phyloP scores from a whole-genome alignment of 805 yeast genomes.

The Jamesozyma jinghongensis region DNA sequence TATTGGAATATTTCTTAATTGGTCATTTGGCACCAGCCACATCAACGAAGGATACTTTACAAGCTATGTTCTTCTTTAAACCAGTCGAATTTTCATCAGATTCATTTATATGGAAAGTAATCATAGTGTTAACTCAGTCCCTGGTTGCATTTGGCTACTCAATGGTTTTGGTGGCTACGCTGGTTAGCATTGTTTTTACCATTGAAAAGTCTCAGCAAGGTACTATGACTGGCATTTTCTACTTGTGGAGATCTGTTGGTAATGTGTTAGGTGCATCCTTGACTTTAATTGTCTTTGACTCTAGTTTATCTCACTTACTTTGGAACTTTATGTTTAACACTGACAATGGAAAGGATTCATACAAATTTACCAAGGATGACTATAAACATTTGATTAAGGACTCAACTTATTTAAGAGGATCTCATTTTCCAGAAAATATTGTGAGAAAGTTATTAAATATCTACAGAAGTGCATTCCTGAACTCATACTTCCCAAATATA shows the following conservation, averaged over 20 bases:
- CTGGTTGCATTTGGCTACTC: conserved; percentile 42
- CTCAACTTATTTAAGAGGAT: conserved; percentile 22
- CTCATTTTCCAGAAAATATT: conserved; percentile 14
- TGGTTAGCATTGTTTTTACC: conserved; percentile 42
- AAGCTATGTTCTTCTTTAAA: conserved; percentile 1
- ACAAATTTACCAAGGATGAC: conserved; percentile 15
- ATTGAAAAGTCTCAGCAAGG: conserved; percentile 40
- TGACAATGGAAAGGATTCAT: conserved; percentile 2
- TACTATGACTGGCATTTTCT: conserved; percentile 40
- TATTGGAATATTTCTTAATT: conserved; percentile 13
- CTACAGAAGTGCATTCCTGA: conserved; percentile 21
- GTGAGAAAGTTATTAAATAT: conserved; percentile 14
- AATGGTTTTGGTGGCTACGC: conserved; percentile 48
- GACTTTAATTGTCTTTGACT: conserved; percentile 32
- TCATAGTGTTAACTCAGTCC: conserved; percentile 26
- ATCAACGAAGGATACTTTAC: conserved; percentile 1
- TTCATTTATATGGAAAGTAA: conserved; percentile 24
- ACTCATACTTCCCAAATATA: conserved; percentile 25
- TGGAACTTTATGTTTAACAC: conserved; percentile 26
- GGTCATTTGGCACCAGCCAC: conserved; percentile 15
- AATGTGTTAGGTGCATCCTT: conserved; percentile 40
- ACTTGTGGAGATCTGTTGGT: conserved; percentile 42
- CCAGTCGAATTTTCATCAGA: conserved; percentile 9
- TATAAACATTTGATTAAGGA: conserved; percentile 20
- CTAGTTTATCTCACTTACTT: conserved; percentile 25